Evolutionary conservation across 805 yeast species (phyloP).

Genomic region (Wickerhamiella bombiphila): DNA sequence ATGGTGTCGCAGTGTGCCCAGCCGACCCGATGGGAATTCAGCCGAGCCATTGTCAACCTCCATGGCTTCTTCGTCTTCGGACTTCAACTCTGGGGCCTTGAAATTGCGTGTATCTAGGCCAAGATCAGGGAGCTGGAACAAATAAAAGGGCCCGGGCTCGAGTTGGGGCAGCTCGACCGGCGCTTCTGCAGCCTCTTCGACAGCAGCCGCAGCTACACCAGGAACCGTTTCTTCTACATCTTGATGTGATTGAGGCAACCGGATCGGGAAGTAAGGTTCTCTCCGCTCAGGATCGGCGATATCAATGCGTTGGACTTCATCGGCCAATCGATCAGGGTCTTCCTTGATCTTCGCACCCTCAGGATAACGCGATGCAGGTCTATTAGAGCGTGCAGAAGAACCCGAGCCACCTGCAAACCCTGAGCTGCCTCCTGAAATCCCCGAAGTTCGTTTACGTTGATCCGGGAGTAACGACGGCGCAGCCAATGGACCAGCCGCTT

Average conservation of each 20-base stretch:
- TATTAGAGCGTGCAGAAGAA: not conserved
- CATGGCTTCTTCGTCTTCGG: conserved; percentile 8
- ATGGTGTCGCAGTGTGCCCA: conserved; percentile 65
- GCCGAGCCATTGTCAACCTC: conserved; percentile 6
- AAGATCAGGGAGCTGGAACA: conserved; percentile 36
- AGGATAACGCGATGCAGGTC: not conserved
- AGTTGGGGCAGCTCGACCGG: conserved; percentile 8
- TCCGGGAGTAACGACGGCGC: conserved; percentile 18
- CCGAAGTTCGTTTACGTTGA: not conserved
- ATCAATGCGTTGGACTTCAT: conserved; percentile 10
- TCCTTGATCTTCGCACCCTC: not conserved
- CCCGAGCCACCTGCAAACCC: not conserved
- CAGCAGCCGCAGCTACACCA: conserved; percentile 3
- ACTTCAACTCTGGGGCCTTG: not conserved
- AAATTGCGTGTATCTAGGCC: conserved; percentile 18
- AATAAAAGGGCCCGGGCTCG: conserved; percentile 20
- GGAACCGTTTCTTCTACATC: not conserved
- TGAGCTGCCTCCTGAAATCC: not conserved
- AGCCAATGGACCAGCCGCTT: conserved; percentile 25
- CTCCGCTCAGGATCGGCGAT: conserved; percentile 6
- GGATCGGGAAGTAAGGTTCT: conserved; percentile 13
- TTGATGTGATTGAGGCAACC: too few relatives aligned
- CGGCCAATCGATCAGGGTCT: conserved; percentile 1
- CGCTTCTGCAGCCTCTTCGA: conserved; percentile 10
- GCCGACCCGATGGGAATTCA: conserved; percentile 32